Evolutionary conservation across 305 asterid genomes (phyloP).

Genomic region (Ilex paraguariensis): DNA sequence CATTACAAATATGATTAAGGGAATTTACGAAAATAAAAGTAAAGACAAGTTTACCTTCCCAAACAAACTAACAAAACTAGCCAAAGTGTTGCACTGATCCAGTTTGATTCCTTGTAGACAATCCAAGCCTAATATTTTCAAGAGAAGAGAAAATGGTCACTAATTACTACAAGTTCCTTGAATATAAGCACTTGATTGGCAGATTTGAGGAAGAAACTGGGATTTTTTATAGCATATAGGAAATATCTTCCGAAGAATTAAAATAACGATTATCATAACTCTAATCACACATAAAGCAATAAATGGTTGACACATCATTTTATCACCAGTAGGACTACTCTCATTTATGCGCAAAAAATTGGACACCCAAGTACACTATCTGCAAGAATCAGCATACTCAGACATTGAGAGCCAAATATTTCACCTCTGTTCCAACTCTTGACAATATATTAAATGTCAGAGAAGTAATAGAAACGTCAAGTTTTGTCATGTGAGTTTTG

Average conservation of each 20-base stretch:
- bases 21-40: slow-evolving; percentile 10
- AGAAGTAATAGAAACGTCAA: no score
- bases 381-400: no score
- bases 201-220: not conserved
- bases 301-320: no score
- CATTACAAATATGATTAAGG: not conserved
- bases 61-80: slow-evolving; percentile 57
- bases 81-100: slow-evolving; percentile 64
- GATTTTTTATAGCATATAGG: not conserved
- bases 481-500: not conserved
- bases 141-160: not conserved
- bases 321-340: no score
- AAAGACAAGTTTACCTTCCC: slow-evolving; percentile 56
- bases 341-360: no score
- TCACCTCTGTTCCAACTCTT: not conserved
- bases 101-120: slow-evolving; percentile 63
- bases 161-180: not conserved
- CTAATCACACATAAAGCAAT: no score
- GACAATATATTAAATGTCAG: no score
- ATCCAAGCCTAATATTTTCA: slow-evolving; percentile 59
- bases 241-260: not conserved
- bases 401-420: not conserved
- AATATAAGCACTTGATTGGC: not conserved
- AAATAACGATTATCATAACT: not conserved
- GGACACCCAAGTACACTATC: no score